Evolutionary conservation across 192 early-diverging fungal genomes (phyloP).

Genomic region (Linnemannia schmuckeri): DNA sequence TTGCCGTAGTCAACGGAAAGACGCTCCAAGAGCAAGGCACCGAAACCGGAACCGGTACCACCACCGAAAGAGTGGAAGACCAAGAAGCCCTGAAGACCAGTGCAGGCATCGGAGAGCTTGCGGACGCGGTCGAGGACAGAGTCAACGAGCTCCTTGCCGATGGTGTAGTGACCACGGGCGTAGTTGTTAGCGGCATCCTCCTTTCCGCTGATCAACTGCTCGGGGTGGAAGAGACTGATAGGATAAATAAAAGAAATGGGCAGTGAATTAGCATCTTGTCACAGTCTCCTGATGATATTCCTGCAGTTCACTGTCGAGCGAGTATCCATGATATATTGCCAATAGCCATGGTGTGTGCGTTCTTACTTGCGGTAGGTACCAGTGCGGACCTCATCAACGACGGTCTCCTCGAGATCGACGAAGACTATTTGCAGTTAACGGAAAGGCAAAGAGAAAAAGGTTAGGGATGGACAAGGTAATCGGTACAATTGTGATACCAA

Average conservation of each 20-base stretch:
- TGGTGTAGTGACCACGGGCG: conserved; percentile 99
- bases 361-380: conserved; percentile 94
- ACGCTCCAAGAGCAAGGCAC: conserved; percentile 97
- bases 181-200: conserved; percentile 99
- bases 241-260: neutral
- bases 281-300: neutral
- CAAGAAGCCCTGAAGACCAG: conserved; percentile 98
- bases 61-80: conserved; percentile 99
- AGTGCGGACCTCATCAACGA: conserved; percentile 98
- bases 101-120: conserved; percentile 98
- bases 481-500: neutral
- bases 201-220: conserved; percentile 99
- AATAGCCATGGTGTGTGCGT: neutral
- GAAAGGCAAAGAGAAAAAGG: conserved; percentile 3
- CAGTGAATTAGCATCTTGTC: neutral
- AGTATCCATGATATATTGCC: neutral
- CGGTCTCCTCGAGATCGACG: conserved; percentile 97
- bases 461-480: neutral
- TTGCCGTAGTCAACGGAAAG: conserved; percentile 99
- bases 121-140: conserved; percentile 97
- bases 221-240: conserved; percentile 69
- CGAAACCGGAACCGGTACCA: conserved; percentile 99
- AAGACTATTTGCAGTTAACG: conserved; percentile 71
- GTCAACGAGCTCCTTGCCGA: conserved; percentile 99
- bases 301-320: neutral